phyloP scores from a whole-genome alignment of 768 basidiomycete genomes.

The Naematelia encephala region DNA sequence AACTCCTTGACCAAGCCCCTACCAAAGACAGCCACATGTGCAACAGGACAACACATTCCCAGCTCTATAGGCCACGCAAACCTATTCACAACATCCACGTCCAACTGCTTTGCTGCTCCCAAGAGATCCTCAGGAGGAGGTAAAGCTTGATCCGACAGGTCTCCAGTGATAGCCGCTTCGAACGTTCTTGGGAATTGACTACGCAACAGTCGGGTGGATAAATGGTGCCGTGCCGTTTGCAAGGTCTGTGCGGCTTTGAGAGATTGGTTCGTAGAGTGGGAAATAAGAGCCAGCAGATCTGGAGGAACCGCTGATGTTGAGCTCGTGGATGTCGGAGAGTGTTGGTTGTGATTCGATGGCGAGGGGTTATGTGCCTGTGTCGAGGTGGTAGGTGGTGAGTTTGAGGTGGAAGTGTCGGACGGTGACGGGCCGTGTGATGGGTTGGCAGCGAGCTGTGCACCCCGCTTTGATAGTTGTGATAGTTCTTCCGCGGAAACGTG shows the following conservation, averaged over 20 bases:
- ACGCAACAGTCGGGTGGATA: conserved; percentile 22
- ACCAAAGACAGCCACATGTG: conserved; percentile 37
- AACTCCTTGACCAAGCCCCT: conserved; percentile 35
- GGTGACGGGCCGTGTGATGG: conserved; percentile 18
- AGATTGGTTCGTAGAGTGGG: conserved; percentile 15
- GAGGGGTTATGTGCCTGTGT: background rate
- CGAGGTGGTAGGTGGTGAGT: conserved; percentile 16
- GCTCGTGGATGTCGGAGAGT: conserved; percentile 1
- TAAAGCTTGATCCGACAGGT: conserved; percentile 29
- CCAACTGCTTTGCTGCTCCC: conserved; percentile 31
- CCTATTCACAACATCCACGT: conserved; percentile 27
- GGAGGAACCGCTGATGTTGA: conserved; percentile 8
- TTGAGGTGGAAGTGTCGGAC: conserved; percentile 10
- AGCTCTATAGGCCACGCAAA: conserved; percentile 46
- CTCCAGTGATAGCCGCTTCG: conserved; percentile 28
- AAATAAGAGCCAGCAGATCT: conserved; percentile 31
- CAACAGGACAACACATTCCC: conserved; percentile 35
- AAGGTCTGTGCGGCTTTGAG: conserved; percentile 19
- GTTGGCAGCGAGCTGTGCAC: conserved; percentile 4
- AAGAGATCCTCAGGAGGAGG: conserved; percentile 32
- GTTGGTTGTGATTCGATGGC: conserved; percentile 10
- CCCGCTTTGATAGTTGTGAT: conserved; percentile 12
- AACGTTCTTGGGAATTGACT: conserved; percentile 31
- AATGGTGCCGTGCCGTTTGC: conserved; percentile 32
- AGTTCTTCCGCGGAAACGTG: conserved; percentile 31